Evolutionary conservation across 2,329 filamentous ascomycete species (phyloP).

Genomic region (Ciborinia camelliae): DNA sequence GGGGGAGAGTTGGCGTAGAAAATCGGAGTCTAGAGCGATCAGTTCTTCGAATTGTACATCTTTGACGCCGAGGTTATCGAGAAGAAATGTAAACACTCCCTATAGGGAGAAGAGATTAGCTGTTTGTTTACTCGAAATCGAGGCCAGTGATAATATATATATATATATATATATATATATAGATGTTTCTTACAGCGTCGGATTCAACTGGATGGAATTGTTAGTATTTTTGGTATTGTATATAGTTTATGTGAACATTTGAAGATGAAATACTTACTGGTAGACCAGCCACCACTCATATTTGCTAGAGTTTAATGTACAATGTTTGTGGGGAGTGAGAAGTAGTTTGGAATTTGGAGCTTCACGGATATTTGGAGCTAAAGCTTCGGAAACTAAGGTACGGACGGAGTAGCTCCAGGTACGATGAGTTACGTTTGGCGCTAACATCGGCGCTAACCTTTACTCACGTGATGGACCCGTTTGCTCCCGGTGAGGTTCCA

Average conservation of each 20-base stretch:
- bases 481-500: background rate
- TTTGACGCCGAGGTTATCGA: conserved; percentile 87
- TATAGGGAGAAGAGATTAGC: conserved; percentile 29
- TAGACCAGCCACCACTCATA: conserved; percentile 90
- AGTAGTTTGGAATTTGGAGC: conserved; percentile 11
- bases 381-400: conserved; percentile 5
- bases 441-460: conserved; percentile 15
- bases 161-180: too few relatives aligned
- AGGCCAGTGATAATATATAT: background rate
- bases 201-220: conserved; percentile 64
- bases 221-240: conserved; percentile 27
- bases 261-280: conserved; percentile 53
- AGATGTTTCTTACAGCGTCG: conserved; percentile 72
- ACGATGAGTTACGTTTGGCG: conserved; percentile 4
- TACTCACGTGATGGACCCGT: conserved; percentile 10
- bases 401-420: conserved; percentile 18
- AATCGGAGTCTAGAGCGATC: conserved; percentile 77
- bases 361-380: conserved; percentile 9
- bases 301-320: conserved; percentile 26
- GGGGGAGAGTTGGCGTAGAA: conserved; percentile 66
- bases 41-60: conserved; percentile 97
- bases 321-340: background rate
- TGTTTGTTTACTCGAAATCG: background rate
- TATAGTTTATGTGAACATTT: conserved; percentile 18
- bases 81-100: conserved; percentile 97